A percentile compares a stretch with the other conserved stretches of the same genome.
Evolutionary conservation across 2,329 filamentous ascomycete genomes (phyloP).

Genomic region (Diaporthe humulicola): DNA sequence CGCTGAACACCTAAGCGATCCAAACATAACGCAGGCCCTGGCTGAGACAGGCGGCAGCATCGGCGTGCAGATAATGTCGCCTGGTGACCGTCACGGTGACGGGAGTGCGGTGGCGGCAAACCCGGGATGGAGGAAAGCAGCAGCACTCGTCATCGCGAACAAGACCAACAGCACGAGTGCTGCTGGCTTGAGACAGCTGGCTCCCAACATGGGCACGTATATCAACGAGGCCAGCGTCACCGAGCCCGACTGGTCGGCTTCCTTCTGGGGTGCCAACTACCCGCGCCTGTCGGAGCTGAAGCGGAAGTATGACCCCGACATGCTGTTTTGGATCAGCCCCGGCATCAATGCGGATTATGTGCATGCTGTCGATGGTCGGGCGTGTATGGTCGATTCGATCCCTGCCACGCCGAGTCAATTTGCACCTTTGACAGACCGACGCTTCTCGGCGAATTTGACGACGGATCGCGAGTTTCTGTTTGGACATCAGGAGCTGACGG

Average conservation of each 20-base stretch:
- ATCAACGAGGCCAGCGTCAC: slow-evolving; percentile 13
- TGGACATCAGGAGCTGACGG: slow-evolving; percentile 8
- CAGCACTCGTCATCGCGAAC: background rate
- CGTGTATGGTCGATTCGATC: background rate
- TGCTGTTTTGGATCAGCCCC: slow-evolving; percentile 16
- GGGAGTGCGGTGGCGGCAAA: slow-evolving; percentile 5
- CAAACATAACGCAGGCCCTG: background rate
- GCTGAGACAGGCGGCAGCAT: slow-evolving; percentile 9
- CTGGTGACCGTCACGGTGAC: background rate
- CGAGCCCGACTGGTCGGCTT: slow-evolving; percentile 52
- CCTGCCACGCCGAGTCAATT: background rate
- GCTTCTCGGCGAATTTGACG: slow-evolving; percentile 2
- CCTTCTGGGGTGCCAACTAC: slow-evolving; percentile 57
- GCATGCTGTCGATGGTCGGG: background rate
- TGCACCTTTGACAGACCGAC: slow-evolving; percentile 3
- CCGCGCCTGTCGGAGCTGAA: slow-evolving; percentile 53
- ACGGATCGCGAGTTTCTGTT: background rate
- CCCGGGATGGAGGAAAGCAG: background rate
- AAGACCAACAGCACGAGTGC: slow-evolving; percentile 1
- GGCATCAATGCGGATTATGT: slow-evolving; percentile 15
- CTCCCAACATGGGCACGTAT: slow-evolving; percentile 5
- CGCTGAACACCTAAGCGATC: background rate
- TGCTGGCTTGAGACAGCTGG: background rate
- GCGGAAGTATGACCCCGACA: slow-evolving; percentile 56
- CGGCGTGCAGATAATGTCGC: slow-evolving; percentile 1